Conservation (phyloP, 306 rosid species). For the Betula pendula region DNA sequence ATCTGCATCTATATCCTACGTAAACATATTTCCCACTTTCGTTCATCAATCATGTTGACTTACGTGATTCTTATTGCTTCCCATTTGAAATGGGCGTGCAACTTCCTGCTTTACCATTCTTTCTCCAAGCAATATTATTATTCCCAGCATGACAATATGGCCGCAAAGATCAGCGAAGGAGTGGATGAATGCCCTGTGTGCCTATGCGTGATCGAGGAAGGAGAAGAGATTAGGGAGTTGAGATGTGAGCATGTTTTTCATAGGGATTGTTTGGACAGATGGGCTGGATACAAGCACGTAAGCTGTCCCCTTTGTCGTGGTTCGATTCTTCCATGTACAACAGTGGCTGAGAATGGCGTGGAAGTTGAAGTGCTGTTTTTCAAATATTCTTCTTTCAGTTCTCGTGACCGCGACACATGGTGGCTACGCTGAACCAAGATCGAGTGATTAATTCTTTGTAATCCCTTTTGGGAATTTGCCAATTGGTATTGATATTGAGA, state of each 20-base stretch:
- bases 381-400: slow-evolving; percentile 17
- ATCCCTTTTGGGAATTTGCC: too few relatives aligned
- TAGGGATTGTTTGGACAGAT: slow-evolving; percentile 39
- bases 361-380: slow-evolving; percentile 34
- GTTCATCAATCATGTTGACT: slow-evolving; percentile 17
- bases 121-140: slow-evolving; percentile 29
- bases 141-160: too few relatives aligned
- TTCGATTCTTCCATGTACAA: slow-evolving; percentile 17
- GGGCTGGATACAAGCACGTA: slow-evolving; percentile 21
- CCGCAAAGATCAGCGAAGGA: too few relatives aligned
- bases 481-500: too few relatives aligned
- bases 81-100: slow-evolving; percentile 37
- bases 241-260: slow-evolving; percentile 48
- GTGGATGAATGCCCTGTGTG: slow-evolving; percentile 61
- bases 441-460: too few relatives aligned
- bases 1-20: neutral
- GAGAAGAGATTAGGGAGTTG: slow-evolving; percentile 42
- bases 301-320: slow-evolving; percentile 57
- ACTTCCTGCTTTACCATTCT: slow-evolving; percentile 35
- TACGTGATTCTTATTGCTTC: slow-evolving; percentile 9
- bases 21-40: neutral
- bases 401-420: slow-evolving; percentile 31
- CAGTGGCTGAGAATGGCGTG: slow-evolving; percentile 16
- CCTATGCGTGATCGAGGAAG: slow-evolving; percentile 36
- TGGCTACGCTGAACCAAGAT: slow-evolving; percentile 44